Base-by-base conservation (phyloP, 768 basidiomycete genomes). In the Auricularia auricula-judae region DNA sequence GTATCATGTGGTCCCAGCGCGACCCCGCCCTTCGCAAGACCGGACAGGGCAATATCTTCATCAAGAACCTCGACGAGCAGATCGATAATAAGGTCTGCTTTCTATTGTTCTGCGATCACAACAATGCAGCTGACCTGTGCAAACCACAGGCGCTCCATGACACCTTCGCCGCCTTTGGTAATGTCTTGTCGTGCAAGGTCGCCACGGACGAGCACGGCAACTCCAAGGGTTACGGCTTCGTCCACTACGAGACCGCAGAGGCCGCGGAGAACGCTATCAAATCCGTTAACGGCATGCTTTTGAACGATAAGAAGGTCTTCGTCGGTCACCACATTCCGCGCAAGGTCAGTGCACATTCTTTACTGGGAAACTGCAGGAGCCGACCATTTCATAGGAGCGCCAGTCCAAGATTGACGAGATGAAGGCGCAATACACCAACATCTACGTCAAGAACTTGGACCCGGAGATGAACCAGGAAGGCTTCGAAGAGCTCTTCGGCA, bases 1-100 rank as follows among this genome's bases (percentile, higher is more conserved):
- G 97, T 72, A 99, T 99, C 84, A 99, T 99, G 97, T 98, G 97
- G 96, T 98, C 95, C 73, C 97, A 98, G 84, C 92, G 97, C 76
- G 97, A 98, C 80, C 97, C 97, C 66, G 93, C 94, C 70, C 87
- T 99, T 74, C 91, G 97, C 78, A 98, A 98, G 86, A 98, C 94
- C 68, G 94, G 94, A 68, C 94, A 98, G 80, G 97, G 97, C 76
- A 99, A 99, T 77, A 93, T 99, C 74, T 99, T 99, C 81, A 98
- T 99, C 80, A 99, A 99, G 82, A 99, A 99, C 79, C 79, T 99
- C 70, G 95, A 97, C 72, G 93, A 96, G 77, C 83, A 82, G 65
- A 98, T 98, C 70, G 97, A 99, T 79, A 98, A 99, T 84, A 98
- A 98, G 85, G 90, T 87, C 60, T 65, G 75, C 67, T 34, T 16